These are phyloP conservation scores for Scedosporium boydii DNA, from an alignment of 2,329 filamentous ascomycete genomes.

Conservation along the genomic window DNA sequence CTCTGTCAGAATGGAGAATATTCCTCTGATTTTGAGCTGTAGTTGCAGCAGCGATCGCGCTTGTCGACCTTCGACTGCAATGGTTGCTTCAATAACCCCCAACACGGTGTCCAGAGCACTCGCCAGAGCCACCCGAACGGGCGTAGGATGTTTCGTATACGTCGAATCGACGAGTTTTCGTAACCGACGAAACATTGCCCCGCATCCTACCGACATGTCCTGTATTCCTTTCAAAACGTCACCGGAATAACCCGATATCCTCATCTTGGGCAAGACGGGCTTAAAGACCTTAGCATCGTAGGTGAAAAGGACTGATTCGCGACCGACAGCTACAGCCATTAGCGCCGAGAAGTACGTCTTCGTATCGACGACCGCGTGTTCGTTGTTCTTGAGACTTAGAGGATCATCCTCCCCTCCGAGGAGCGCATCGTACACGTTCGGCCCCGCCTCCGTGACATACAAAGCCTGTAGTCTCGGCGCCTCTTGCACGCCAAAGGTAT, in stretches of 20 bases:
- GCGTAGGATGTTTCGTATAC: constrained; percentile 32
- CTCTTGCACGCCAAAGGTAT: constrained; percentile 45
- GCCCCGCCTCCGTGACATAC: constrained; percentile 61
- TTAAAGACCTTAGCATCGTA: constrained; percentile 49
- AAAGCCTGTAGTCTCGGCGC: constrained; percentile 32
- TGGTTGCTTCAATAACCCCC: constrained; percentile 36
- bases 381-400: constrained; percentile 25
- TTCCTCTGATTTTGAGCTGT: constrained; percentile 37
- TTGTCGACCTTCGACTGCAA: constrained; percentile 31
- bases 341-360: constrained; percentile 47
- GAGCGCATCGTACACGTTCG: constrained; percentile 56
- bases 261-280: constrained; percentile 33
- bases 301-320: constrained; percentile 61
- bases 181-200: constrained; percentile 36
- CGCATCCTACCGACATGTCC: constrained; percentile 34
- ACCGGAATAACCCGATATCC: constrained; percentile 48
- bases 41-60: constrained; percentile 43
- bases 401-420: constrained; percentile 32
- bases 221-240: constrained; percentile 37
- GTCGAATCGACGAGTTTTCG: constrained; percentile 35
- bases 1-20: constrained; percentile 38
- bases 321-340: constrained; percentile 57
- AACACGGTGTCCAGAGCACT: constrained; percentile 39
- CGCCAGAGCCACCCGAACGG: constrained; percentile 41
- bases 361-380: constrained; percentile 34